Percentiles rank a stretch among this genome's conserved stretches.
phyloP scores from a whole-genome alignment of 169 alveolate species.

The Cryptosporidium felis region DNA sequence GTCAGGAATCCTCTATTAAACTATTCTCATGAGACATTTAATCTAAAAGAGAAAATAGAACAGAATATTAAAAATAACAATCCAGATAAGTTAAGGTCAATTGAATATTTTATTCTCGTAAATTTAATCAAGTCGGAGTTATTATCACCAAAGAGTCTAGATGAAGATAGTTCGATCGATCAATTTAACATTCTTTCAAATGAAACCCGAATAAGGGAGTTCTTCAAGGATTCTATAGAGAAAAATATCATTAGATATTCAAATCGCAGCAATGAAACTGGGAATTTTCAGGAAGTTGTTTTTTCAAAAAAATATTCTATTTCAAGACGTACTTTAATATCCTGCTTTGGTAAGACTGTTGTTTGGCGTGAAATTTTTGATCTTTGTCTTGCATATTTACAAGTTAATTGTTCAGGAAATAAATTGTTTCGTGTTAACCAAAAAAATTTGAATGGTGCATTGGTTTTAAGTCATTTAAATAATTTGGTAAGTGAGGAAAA shows the following conservation, averaged over 20 bases:
- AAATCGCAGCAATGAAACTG: background rate
- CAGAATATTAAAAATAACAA: no score
- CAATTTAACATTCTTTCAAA: background rate
- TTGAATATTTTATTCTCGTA: background rate
- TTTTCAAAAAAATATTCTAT: background rate
- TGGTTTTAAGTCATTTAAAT: slow-evolving; percentile 22
- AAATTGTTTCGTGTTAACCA: background rate
- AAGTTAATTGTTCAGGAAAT: background rate
- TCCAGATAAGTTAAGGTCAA: no score
- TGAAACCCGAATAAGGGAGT: background rate
- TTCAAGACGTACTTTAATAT: background rate
- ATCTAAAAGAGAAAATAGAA: no score
- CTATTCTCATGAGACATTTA: no score
- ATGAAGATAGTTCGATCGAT: background rate
- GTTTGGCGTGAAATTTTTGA: slow-evolving; percentile 66
- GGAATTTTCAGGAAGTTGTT: background rate
- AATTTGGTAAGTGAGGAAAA: slow-evolving; percentile 5
- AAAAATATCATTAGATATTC: slow-evolving; percentile 2
- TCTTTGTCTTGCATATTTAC: slow-evolving; percentile 19
- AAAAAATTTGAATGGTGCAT: slow-evolving; percentile 11
- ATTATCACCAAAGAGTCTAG: background rate
- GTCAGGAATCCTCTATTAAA: no score
- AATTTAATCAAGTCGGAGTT: slow-evolving; percentile 29
- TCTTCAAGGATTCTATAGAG: background rate
- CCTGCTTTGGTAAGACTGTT: slow-evolving; percentile 39